Conservation (phyloP, 78 protist species). For the Dictyostelium purpureum region DNA sequence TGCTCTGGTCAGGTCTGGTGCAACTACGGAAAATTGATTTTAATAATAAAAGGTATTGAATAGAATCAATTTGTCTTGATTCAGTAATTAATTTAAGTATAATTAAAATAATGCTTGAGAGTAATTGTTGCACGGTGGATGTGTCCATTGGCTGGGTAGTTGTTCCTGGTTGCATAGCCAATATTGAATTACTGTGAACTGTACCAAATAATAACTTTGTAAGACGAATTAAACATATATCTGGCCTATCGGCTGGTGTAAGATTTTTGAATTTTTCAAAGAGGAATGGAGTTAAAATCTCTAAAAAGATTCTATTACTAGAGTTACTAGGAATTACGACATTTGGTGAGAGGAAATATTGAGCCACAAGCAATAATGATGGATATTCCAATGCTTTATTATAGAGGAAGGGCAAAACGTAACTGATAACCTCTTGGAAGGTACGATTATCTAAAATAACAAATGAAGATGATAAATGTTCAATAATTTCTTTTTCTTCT, state of each 20-base stretch:
- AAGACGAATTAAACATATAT: constrained; percentile 2
- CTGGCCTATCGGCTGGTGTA: constrained; percentile 29
- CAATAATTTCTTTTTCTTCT: constrained; percentile 85
- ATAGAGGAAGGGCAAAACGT: constrained; percentile 70
- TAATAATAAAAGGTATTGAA: constrained; percentile 17
- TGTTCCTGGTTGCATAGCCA: not conserved
- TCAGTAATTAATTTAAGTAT: constrained; percentile 16
- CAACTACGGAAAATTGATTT: constrained; percentile 19
- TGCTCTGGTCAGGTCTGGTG: constrained; percentile 20
- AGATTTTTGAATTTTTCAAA: constrained; percentile 32
- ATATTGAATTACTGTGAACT: not conserved
- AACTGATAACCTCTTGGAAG: constrained; percentile 78
- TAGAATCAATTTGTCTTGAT: constrained; percentile 3
- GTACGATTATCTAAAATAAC: constrained; percentile 82
- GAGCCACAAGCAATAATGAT: constrained; percentile 84
- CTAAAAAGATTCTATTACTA: constrained; percentile 5
- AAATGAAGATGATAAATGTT: constrained; percentile 89
- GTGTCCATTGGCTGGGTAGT: not conserved
- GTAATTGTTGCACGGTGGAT: constrained; percentile 9
- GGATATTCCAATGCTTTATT: constrained; percentile 62
- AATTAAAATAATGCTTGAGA: not conserved
- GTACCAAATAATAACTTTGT: not conserved
- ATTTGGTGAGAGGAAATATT: constrained; percentile 84
- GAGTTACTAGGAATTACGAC: not conserved
- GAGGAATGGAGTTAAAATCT: constrained; percentile 52